Base-by-base conservation (phyloP, 2,329 filamentous ascomycete species). In the Colletotrichum sp. region DNA sequence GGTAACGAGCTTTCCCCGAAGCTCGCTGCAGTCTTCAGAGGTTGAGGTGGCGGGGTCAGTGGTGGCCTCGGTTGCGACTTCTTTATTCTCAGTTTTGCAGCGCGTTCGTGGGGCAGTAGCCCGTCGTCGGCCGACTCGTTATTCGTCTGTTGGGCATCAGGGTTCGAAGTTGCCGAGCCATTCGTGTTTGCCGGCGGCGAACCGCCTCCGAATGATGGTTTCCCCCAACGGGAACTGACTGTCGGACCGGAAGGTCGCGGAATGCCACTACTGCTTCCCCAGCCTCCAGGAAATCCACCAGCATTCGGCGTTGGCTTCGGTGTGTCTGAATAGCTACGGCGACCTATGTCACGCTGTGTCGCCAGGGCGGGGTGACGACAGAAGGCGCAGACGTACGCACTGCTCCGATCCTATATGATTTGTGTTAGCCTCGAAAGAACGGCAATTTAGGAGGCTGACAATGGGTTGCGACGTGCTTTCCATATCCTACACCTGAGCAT, bases 401-500 rank as follows among this genome's bases (percentile, higher is more conserved):
- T 82, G 78, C 81, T 79, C 76, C 81, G 84, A 79, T 83, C 81
- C 85, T 87, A 68, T 24, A 71, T 9, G 15, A 61, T 8, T 55
- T 68, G 61, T 69, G 64, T 78, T 66, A 79, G 70, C 34, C 36
- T 16, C 18, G 28, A 34, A 32, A 16, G 60, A 43, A n/a, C 32
- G 13, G 26, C 4, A 66, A 16, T 48, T 6, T 8, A 60, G 21
- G 7, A 55, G 8, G 7, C 6, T 8, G 52, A 32, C 5, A 32
- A 28, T 15, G 9, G 1, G 4, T 10, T 8, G 8, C n/a, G 18
- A 74, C 82, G 75, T 77, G 87, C 87, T 83, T 84, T 84, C 80
- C 83, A 84, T 79, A 82, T 76, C 77, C 83, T 83, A 78, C 83
- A 83, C 82, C 85, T 86, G 76, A 88, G 84, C 87, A 88, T 88